Conservation (phyloP, 345 rosid species). For the Pelargonium nanum region DNA sequence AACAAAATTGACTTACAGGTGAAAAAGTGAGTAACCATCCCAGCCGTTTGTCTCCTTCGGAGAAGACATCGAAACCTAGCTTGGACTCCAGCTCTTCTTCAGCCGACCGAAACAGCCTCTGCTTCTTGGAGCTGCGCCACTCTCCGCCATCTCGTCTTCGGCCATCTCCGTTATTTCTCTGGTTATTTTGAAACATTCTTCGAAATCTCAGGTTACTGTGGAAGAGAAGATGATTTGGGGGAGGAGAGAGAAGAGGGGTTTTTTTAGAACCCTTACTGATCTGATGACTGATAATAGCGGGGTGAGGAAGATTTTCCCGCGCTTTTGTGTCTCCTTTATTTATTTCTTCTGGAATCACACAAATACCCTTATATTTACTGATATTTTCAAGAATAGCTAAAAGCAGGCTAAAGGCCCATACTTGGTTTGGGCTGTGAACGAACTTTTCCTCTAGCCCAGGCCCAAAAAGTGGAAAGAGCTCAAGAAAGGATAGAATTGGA, state of each 20-base stretch:
- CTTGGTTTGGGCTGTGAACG: neutral
- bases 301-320: neutral
- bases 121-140: constrained; percentile 46
- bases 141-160: constrained; percentile 47
- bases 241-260: neutral
- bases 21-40: constrained; percentile 88
- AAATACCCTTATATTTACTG: neutral
- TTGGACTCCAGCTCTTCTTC: constrained; percentile 82
- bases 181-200: neutral
- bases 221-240: neutral
- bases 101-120: constrained; percentile 50
- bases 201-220: neutral
- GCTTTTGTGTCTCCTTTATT: neutral
- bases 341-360: neutral
- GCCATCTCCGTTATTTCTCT: constrained; percentile 24
- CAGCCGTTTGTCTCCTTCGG: constrained; percentile 83
- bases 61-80: constrained; percentile 79
- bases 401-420: neutral
- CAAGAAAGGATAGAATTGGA: neutral
- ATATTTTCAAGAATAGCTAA: too few species aligned
- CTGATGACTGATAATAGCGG: neutral
- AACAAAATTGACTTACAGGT: constrained; percentile 37
- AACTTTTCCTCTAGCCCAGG: neutral
- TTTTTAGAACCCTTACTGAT: neutral
- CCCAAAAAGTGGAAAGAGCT: neutral